These are phyloP conservation scores for Dentipellis fragilis DNA, from an alignment of 768 basidiomycete genomes.

Conservation along the genomic window DNA sequence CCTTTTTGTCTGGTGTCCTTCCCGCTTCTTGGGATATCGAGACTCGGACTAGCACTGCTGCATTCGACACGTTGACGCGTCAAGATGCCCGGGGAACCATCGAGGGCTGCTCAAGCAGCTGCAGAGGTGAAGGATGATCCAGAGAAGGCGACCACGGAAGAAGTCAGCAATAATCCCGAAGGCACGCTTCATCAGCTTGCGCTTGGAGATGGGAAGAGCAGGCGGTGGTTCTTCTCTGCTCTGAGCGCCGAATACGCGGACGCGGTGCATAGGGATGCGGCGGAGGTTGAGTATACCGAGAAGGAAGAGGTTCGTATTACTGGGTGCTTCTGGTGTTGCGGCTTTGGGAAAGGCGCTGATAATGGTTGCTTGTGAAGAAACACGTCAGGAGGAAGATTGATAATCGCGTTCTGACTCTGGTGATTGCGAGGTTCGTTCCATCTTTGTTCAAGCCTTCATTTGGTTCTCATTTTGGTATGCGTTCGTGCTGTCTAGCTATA, in stretches of 20 bases:
- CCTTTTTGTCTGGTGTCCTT: too few species aligned
- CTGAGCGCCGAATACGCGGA: constrained; percentile 28
- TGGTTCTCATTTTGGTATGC: not conserved
- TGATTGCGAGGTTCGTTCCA: constrained; percentile 32
- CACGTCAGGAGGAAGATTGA: constrained; percentile 42
- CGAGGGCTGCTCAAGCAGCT: too few species aligned
- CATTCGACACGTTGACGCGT: too few species aligned
- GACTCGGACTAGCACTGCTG: too few species aligned
- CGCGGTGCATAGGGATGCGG: constrained; percentile 42
- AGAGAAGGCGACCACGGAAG: not conserved
- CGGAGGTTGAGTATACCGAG: constrained; percentile 35
- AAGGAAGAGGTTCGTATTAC: constrained; percentile 33
- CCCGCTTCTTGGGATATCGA: too few species aligned
- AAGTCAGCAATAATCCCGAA: constrained; percentile 11
- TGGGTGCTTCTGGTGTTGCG: not conserved
- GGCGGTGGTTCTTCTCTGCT: constrained; percentile 19
- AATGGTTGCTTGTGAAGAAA: constrained; percentile 18
- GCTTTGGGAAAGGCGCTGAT: not conserved
- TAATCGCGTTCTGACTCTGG: constrained; percentile 36
- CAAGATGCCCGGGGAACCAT: too few species aligned
- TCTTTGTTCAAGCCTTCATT: too few species aligned
- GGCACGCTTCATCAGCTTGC: constrained; percentile 34
- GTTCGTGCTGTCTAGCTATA: constrained; percentile 25
- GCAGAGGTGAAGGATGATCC: too few species aligned
- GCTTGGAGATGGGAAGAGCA: constrained; percentile 19